Evolutionary conservation across 257 asterid species (phyloP).

Genomic region (Gentiana straminea): DNA sequence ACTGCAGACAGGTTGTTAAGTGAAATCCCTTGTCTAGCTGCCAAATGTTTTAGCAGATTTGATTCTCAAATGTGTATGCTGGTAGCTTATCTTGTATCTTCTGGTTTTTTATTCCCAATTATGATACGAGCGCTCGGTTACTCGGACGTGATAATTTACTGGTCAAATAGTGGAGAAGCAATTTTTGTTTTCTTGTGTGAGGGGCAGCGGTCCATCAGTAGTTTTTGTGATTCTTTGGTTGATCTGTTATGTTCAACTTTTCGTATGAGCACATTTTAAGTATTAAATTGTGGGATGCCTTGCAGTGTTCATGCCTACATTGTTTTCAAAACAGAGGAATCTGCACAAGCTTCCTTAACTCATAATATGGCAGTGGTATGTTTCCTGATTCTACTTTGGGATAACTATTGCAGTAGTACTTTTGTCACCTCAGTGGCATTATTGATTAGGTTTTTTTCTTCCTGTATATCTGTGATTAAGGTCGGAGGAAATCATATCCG

Average conservation of each 20-base stretch:
- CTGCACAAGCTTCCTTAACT: slow-evolving; percentile 74
- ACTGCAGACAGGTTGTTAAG: slow-evolving; percentile 49
- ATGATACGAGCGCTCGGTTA: no score
- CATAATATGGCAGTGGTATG: slow-evolving; percentile 94
- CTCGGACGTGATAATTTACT: no score
- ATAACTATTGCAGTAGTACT: neutral
- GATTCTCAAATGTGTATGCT: no score
- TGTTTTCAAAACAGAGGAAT: slow-evolving; percentile 78
- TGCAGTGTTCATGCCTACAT: slow-evolving; percentile 89
- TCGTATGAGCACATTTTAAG: neutral
- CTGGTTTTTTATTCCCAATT: no score
- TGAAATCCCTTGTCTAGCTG: no score
- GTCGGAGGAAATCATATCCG: slow-evolving; percentile 90
- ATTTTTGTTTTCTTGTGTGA: no score
- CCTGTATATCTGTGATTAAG: slow-evolving; percentile 21
- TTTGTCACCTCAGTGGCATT: no score
- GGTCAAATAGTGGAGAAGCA: no score
- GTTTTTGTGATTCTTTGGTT: slow-evolving; percentile 9
- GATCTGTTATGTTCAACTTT: neutral
- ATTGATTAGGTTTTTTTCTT: neutral
- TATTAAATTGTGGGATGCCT: slow-evolving; percentile 1
- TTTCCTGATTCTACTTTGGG: neutral
- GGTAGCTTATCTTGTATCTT: no score
- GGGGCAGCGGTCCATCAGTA: no score
- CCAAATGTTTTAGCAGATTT: no score